Evolutionary conservation across 805 yeast species (phyloP), one percentile per base, ranked within the genome.

Genomic region (Saccharomycopsis capsularis): DNA sequence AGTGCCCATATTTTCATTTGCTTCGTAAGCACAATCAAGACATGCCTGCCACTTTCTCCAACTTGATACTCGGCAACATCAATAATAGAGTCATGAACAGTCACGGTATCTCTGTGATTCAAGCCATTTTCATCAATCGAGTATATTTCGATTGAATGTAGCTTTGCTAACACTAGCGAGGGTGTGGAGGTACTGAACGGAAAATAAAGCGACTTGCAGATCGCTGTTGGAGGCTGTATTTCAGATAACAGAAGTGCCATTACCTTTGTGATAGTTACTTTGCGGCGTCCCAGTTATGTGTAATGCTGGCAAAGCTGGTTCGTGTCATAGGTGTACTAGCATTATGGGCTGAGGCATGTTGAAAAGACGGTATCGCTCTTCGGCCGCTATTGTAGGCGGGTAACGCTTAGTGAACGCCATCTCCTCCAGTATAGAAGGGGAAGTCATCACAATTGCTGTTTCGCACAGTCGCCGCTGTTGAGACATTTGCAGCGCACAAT

Each of bases 11-110:
- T 4, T 19, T 42, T 11, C 29, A 43, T 30, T 3, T 4, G 4
- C 37, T 43, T 43, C 3, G 47, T 48, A 19, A 48, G 30, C 3
- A 43, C 29, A 3, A 48, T 21, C 43, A 43, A 38, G 15, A 22
- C 23, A 27, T 11, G 7, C 29, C 16, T 23, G 7, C 29, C 25
- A n/a, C 25, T 29, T 3, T 32, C 22, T 15, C 16, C 19, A 16
- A 42, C 27, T 19, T 4, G 13, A 29, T n/a, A 43, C 16, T 30
- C 22, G 15, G 29, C 44, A 37, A 18, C 24, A 24, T 43, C 38
- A 3, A 16, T 13, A 23, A 45, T 29, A 4, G 43, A 19, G 24
- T 45, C 48, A 19, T 23, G 18, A 5, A 45, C 13, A 24, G 29
- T n/a, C 16, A 45, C 7, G 4, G 21, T 4, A 16, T 27, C 7